phyloP scores from a whole-genome alignment of 495 filamentous ascomycete species.

The Podospora bellae-mahoneyi region DNA sequence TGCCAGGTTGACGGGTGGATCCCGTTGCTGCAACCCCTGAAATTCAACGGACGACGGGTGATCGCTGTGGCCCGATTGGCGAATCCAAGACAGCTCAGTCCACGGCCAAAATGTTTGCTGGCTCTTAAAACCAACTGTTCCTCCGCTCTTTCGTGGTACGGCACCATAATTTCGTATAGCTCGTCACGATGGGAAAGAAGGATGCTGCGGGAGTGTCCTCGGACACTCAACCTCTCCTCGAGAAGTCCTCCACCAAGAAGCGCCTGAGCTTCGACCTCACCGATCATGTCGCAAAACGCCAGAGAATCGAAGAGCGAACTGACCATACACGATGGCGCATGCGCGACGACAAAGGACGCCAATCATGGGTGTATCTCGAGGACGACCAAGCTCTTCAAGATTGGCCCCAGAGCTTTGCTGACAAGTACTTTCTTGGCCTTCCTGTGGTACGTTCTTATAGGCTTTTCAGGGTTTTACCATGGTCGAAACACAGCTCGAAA shows the following conservation, averaged over 20 bases:
- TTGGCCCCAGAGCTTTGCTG: slow-evolving; percentile 83
- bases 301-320: slow-evolving; percentile 52
- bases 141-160: background rate
- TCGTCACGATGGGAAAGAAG: slow-evolving; percentile 22
- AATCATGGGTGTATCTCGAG: slow-evolving; percentile 91
- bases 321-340: slow-evolving; percentile 83
- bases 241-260: slow-evolving; percentile 34
- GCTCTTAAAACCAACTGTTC: background rate
- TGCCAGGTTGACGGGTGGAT: background rate
- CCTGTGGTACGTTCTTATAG: slow-evolving; percentile 33
- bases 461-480: background rate
- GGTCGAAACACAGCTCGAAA: background rate
- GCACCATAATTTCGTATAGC: background rate
- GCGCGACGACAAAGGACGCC: slow-evolving; percentile 73
- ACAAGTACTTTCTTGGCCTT: slow-evolving; percentile 80
- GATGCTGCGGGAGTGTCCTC: slow-evolving; percentile 15
- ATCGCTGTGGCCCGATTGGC: slow-evolving; percentile 5
- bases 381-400: slow-evolving; percentile 66
- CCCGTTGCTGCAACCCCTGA: background rate
- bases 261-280: slow-evolving; percentile 31
- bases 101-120: background rate
- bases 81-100: slow-evolving; percentile 1
- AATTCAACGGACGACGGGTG: background rate
- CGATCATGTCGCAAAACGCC: slow-evolving; percentile 32
- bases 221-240: slow-evolving; percentile 12